phyloP scores from a whole-genome alignment of 1,284 basidiomycete species.

The Stereum hirsutum region DNA sequence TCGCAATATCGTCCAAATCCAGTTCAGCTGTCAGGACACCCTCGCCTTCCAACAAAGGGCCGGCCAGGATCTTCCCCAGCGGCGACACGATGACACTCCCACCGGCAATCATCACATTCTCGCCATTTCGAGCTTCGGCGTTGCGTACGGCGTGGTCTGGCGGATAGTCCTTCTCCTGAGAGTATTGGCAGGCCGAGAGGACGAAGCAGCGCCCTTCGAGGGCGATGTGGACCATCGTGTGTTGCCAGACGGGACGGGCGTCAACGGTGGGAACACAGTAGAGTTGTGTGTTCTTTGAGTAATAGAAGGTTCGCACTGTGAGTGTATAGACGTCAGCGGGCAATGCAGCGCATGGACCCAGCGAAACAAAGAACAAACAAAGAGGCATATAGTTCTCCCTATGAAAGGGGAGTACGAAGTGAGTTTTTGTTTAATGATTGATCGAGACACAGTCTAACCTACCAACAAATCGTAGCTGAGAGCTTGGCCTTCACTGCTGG shows the following conservation, averaged over 20 bases:
- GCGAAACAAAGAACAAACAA: slow-evolving; percentile 22
- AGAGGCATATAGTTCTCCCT: slow-evolving; percentile 79
- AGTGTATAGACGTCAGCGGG: slow-evolving; percentile 3
- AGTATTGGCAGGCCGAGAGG: slow-evolving; percentile 55
- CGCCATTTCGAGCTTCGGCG: slow-evolving; percentile 27
- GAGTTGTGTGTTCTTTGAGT: slow-evolving; percentile 51
- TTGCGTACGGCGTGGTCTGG: slow-evolving; percentile 40
- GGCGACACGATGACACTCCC: slow-evolving; percentile 65
- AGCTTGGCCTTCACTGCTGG: slow-evolving; percentile 35
- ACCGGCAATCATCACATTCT: slow-evolving; percentile 59
- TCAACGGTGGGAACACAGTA: slow-evolving; percentile 72
- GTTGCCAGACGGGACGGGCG: slow-evolving; percentile 51
- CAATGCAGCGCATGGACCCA: not conserved
- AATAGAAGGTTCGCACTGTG: slow-evolving; percentile 53
- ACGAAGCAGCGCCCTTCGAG: slow-evolving; percentile 74
- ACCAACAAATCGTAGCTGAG: slow-evolving; percentile 64
- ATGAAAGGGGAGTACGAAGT: not conserved
- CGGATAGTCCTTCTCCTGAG: slow-evolving; percentile 54
- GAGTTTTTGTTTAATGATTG: not conserved
- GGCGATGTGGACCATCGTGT: slow-evolving; percentile 66
- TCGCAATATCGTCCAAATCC: slow-evolving; percentile 47
- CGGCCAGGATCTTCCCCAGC: slow-evolving; percentile 58
- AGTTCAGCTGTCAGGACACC: slow-evolving; percentile 59
- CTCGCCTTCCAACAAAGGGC: slow-evolving; percentile 51
- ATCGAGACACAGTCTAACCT: not conserved